These are phyloP conservation scores for Astragalus membranaceus DNA, from an alignment of 306 rosid genomes.

Conservation along the genomic window DNA sequence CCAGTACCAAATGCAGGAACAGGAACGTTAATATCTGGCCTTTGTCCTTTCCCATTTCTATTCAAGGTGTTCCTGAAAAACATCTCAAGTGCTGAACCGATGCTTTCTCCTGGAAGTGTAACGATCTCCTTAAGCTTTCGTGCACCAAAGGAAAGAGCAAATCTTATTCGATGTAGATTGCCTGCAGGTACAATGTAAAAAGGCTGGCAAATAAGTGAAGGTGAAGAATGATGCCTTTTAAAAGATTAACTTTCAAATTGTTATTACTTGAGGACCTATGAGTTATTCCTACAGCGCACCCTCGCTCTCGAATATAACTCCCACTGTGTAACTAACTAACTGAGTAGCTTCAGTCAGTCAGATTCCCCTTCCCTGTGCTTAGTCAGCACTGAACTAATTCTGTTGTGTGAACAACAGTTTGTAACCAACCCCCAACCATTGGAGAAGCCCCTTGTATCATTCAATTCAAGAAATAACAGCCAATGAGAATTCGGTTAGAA, in stretches of 20 bases:
- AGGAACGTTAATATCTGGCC: conserved; percentile 58
- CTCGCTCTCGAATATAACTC: no score
- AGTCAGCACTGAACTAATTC: no score
- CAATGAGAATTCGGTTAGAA: no score
- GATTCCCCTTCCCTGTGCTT: no score
- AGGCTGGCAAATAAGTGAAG: conserved; percentile 4
- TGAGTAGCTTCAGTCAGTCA: no score
- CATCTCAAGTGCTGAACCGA: conserved; percentile 43
- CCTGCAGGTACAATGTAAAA: conserved; percentile 34
- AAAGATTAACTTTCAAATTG: not conserved
- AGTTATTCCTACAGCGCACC: no score
- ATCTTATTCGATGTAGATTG: conserved; percentile 40
- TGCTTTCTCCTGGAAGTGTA: conserved; percentile 37
- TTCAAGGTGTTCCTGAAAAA: conserved; percentile 43
- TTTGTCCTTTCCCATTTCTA: conserved; percentile 65
- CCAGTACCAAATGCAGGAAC: conserved; percentile 68
- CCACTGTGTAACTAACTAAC: no score
- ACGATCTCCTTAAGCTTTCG: conserved; percentile 38
- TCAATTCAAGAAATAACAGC: no score
- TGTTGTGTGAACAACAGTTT: no score
- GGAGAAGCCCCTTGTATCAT: no score
- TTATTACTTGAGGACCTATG: no score
- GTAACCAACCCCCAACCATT: no score
- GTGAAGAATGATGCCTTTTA: not conserved
- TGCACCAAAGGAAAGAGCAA: conserved; percentile 44